Conservation (phyloP, 352 stramenopile species). For the Pythium phragmiticola region DNA sequence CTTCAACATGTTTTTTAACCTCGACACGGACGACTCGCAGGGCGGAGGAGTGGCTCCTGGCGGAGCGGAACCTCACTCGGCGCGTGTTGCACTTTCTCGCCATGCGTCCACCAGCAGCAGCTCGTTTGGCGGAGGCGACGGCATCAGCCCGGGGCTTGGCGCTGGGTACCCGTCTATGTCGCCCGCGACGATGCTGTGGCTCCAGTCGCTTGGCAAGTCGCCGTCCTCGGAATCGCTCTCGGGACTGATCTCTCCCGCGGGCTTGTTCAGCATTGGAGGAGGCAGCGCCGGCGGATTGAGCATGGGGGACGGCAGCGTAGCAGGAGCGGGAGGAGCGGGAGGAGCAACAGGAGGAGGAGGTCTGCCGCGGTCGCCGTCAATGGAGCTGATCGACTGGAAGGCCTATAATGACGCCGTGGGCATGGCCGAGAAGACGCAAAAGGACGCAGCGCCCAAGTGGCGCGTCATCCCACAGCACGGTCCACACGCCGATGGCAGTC, state of each 20-base stretch:
- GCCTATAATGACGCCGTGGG: slow-evolving; percentile 69
- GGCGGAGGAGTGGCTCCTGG: neutral
- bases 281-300: slow-evolving; percentile 14
- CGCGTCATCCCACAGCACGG: slow-evolving; percentile 79
- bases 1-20: slow-evolving; percentile 71
- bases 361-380: slow-evolving; percentile 40
- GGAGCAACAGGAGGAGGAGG: slow-evolving; percentile 2
- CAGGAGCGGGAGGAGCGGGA: neutral
- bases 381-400: slow-evolving; percentile 87
- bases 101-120: slow-evolving; percentile 45
- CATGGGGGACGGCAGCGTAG: slow-evolving; percentile 7
- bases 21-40: slow-evolving; percentile 47
- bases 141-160: slow-evolving; percentile 52
- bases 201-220: slow-evolving; percentile 73
- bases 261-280: slow-evolving; percentile 24
- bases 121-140: slow-evolving; percentile 34
- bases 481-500: slow-evolving; percentile 44
- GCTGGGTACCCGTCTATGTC: slow-evolving; percentile 68
- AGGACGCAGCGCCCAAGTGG: slow-evolving; percentile 58
- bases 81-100: slow-evolving; percentile 52
- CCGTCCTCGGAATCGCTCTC: slow-evolving; percentile 60
- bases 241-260: slow-evolving; percentile 57
- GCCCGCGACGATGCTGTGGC: slow-evolving; percentile 71
- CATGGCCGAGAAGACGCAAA: slow-evolving; percentile 50
- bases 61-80: neutral